Evolutionary conservation across 768 basidiomycete species (phyloP), one percentile per base, ranked within the genome.

Genomic region (Xerocomellus chrysenteron): DNA sequence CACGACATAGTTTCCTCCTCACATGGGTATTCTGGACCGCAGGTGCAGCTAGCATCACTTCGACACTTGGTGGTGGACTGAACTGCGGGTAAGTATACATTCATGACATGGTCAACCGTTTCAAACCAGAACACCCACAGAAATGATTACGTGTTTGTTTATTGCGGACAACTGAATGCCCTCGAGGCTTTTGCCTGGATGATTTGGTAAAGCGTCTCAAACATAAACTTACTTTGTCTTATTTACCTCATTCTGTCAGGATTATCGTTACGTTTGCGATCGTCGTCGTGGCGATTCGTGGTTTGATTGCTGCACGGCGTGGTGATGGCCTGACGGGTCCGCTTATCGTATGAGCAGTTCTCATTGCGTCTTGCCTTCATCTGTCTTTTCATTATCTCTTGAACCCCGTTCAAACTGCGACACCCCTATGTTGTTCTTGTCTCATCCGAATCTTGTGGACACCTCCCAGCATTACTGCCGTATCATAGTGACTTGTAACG

Each of bases 21-120:
- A 89, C 88, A 1, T 92, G 89, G 88, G 76, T 92, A 37, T 77
- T 90, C 57, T 93, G 90, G 90, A 77, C 82, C 3, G 83, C 89
- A 0, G 88, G 80, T 2, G 88, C 88, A 1, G 85, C 88, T 1
- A 78, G 86, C 2, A 78, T 92, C 45, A 91, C 90, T 2, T 73
- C 80, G 19, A 70, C 79, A 26, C 75, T 90, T 32, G 84, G 85
- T 13, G 90, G 90, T 14, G 82, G 86, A 11, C 67, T 88, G 54
- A 84, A 89, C 65, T 92, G 90, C 83, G 65, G 60, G 85, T 84
- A 65, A 52, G 82, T 64, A 37, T 45, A 33, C n/a, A 35, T 42
- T 36, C 17, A 16, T 33, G 11, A 28, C 16, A 9, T 26, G n/a
- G n/a, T 36, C 7, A 40, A 39, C 35, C 17, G 19, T 37, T 40